phyloP scores from a whole-genome alignment of 768 basidiomycete genomes.

The Agrocybe pediades region DNA sequence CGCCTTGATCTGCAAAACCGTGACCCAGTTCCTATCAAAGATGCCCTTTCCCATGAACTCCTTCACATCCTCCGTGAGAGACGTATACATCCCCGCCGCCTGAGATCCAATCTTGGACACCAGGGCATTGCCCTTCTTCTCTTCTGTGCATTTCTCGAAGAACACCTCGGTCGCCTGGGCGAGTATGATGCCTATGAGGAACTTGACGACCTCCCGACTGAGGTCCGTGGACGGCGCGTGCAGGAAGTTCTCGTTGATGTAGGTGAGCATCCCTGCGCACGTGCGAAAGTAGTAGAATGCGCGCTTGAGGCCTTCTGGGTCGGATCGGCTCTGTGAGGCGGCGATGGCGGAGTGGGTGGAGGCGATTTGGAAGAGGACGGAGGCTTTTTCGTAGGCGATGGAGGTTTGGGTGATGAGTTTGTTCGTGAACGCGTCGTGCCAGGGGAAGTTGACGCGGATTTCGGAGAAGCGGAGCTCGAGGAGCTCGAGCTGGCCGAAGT shows the following conservation, averaged over 20 bases:
- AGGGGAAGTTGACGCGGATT: constrained; percentile 93
- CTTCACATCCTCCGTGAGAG: constrained; percentile 89
- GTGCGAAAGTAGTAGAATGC: constrained; percentile 91
- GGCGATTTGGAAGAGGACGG: constrained; percentile 95
- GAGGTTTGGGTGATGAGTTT: constrained; percentile 95
- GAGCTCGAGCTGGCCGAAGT: constrained; percentile 98
- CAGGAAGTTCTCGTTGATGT: constrained; percentile 99
- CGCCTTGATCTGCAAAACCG: constrained; percentile 88
- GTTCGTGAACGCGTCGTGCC: constrained; percentile 95
- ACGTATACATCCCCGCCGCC: constrained; percentile 77
- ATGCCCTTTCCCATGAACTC: constrained; percentile 97
- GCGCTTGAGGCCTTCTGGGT: constrained; percentile 90
- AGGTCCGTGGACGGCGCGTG: constrained; percentile 97
- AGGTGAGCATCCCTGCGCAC: constrained; percentile 94
- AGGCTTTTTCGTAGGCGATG: constrained; percentile 98
- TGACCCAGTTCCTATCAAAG: constrained; percentile 93
- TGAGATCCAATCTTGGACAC: constrained; percentile 86
- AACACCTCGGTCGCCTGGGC: constrained; percentile 97
- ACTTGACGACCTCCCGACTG: constrained; percentile 91
- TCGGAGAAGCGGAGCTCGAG: constrained; percentile 97
- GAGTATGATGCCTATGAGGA: constrained; percentile 82
- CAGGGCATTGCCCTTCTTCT: constrained; percentile 82
- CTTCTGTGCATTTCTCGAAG: constrained; percentile 90
- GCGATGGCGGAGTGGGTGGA: constrained; percentile 93
- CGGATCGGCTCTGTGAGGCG: constrained; percentile 77